A percentile compares a stretch with the other conserved stretches of the same genome.
phyloP scores from a whole-genome alignment of 1,139 yeast species.

The Dujonia santamariae region DNA sequence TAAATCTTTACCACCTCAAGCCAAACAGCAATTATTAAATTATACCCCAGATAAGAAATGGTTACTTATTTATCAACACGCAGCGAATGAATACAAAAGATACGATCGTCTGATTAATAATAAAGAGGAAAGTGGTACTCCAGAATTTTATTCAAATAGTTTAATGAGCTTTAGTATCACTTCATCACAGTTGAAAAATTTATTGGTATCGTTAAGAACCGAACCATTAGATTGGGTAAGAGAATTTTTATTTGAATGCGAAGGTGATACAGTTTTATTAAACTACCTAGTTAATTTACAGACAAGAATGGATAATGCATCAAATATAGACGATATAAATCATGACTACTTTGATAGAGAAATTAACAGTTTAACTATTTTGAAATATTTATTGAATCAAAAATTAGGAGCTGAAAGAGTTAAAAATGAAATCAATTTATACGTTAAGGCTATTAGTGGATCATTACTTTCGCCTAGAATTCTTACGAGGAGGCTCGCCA shows the following conservation, averaged over 20 bases:
- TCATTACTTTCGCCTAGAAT: constrained; percentile 57
- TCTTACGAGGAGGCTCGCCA: constrained; percentile 74
- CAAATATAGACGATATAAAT: constrained; percentile 35
- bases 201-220: constrained; percentile 89
- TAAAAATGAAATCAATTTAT: constrained; percentile 37
- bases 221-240: constrained; percentile 92
- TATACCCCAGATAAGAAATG: constrained; percentile 82
- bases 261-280: constrained; percentile 82
- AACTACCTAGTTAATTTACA: constrained; percentile 38
- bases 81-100: constrained; percentile 69
- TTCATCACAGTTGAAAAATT: constrained; percentile 69
- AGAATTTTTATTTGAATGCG: constrained; percentile 67
- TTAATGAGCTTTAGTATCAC: constrained; percentile 70
- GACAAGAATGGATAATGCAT: constrained; percentile 30
- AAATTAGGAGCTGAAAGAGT: constrained; percentile 43
- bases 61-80: constrained; percentile 89
- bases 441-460: constrained; percentile 43
- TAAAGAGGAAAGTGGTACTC: constrained; percentile 49
- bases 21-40: constrained; percentile 73
- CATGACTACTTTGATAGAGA: constrained; percentile 50
- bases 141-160: constrained; percentile 75
- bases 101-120: constrained; percentile 35
- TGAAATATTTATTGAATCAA: constrained; percentile 49
- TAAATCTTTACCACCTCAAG: constrained; percentile 72
- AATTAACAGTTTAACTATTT: constrained; percentile 43